Base-by-base conservation (phyloP, 192 early-diverging fungal species). In the Coemansia sp. region DNA sequence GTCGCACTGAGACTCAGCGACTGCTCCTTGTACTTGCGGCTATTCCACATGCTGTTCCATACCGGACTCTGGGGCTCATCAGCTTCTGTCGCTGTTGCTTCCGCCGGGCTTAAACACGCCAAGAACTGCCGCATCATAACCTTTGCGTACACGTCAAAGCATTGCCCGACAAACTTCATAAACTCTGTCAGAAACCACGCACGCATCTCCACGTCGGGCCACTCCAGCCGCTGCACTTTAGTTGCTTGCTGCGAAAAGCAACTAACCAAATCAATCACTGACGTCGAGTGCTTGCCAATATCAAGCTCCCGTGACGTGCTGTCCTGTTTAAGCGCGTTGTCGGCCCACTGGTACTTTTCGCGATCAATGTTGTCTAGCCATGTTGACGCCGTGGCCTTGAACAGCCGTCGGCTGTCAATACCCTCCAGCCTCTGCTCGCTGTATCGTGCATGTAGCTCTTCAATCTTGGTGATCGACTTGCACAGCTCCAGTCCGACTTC, bases 211-310 rank as follows among this genome's bases (percentile, higher is more conserved):
- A 71, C 35, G 39, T 84, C 78, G 0, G 82, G 82, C 82, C 82
- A 84, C 29, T 66, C 49, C 24, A 84, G 65, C 3, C 61, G 66
- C 32, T 62, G 67, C 22, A 69, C 52, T 22, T 63, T 71, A 8
- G 67, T 65, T n/a, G 66, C 75, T 12, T 81, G 82, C 66, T 78
- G 74, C 35, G 74, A 68, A 35, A 84, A 78, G 56, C 75, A 74
- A 24, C 62, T 72, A 48, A 74, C 37, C 48, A 84, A 45, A 20
- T 84, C 82, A 43, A 78, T 72, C 18, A 78, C 82, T 4, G 82
- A 84, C 14, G 82, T 76, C 29, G 82, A 84, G 49, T 81, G 80
- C 62, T 78, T 77, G 48, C 71, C 71, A 19, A 71, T 65, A 8
- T 61, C 67, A 54, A 75, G 53, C 57, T 68, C 71, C 11, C 47